Base-by-base conservation (phyloP, 2,329 filamentous ascomycete genomes). In the Epichloe sp. region DNA sequence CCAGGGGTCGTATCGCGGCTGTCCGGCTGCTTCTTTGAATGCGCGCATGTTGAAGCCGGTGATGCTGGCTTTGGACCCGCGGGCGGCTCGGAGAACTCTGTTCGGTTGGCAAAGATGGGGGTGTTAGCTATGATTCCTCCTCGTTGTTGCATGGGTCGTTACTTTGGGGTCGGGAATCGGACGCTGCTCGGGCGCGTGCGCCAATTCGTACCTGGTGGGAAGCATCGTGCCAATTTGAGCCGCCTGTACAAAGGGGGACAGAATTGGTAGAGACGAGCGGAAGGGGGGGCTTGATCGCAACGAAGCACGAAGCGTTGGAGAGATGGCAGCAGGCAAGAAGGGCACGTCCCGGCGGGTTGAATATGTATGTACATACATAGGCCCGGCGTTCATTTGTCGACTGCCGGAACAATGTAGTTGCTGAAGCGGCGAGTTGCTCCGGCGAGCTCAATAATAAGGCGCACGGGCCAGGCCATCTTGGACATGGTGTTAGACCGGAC, bases 31-130 rank as follows among this genome's bases (percentile, higher is more conserved):
- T 56, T 79, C 80, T 65, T 82, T 86, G 70, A 90, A 83, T 70
- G 87, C 85, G 67, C 80, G 81, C 63, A 88, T 78, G 74, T 93
- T 85, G 78, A 97, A 97, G 72, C 91, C 91, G 62, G 91, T 96
- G 70, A 94, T 80, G 77, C 88, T 89, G 65, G 80, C 76, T 73
- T 78, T 77, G 60, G 69, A 68, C 64, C 71, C 70, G 63, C 72
- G 67, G 63, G 74, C 71, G 63, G 74, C 72, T 63, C 76, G 71
- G 68, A 79, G 70, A 68, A 67, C 61, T 63, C 69, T 71, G 56
- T 53, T 54, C 36, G 17, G 5, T 51, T 48, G 54, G 23, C 4
- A 42, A 8, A 45, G 12, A 11, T 10, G 36, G 8, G 21, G 21
- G 40, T 4, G 47, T 52, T 46, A 52, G 51, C 21, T 21, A 21